Base-by-base conservation (phyloP, 169 alveolate genomes). In the Theileria orientalis region DNA sequence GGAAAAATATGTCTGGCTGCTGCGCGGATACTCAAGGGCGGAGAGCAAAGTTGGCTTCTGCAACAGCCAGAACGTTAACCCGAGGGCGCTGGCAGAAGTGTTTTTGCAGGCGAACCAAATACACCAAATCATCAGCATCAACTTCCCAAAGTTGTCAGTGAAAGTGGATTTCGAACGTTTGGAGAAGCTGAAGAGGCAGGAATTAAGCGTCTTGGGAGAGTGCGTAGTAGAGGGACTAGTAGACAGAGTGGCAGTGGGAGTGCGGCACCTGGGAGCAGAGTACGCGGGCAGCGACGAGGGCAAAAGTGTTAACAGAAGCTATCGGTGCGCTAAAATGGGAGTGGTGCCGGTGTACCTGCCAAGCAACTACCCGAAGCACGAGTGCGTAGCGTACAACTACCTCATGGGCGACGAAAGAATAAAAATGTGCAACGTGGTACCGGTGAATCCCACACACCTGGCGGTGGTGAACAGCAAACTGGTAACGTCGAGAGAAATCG, bases 21-120 rank as follows among this genome's bases (percentile, higher is more conserved):
- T 71, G 33, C 63, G 84, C 59, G 30, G 64, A 19, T 82, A 56
- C 44, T 40, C 77, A 3, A 1, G 13, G 7, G 16, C 44, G 7
- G 59, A 37, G n/a, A 21, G 1, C 27, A 73, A 27, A 14, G 63
- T 30, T 9, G 25, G 40, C 9, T 82, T 57, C 37, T 82, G 84
- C 42, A 27, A 41, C 1, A 27, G 32, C 9, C 59, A 63, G 30
- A 69, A 63, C 19, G 14, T 82, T 5, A 82, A 61, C 37, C 63
- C 61, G 41, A 62, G 52, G 51, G 54, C 64, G n/a, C 8, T 82
- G 30, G 23, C 51, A 16, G 89, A 72, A 16, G 70, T 74, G 25
- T 73, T 82, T 27, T 69, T 69, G 42, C 85, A 73, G 60, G 85
- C 89, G 11, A 62, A 61, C 44, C 89, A 73, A 35, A 21, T 82